Percentiles rank a stretch among this genome's conserved stretches.
Evolutionary conservation across 1,139 yeast genomes (phyloP).

Genomic region (Geotrichum australiense): DNA sequence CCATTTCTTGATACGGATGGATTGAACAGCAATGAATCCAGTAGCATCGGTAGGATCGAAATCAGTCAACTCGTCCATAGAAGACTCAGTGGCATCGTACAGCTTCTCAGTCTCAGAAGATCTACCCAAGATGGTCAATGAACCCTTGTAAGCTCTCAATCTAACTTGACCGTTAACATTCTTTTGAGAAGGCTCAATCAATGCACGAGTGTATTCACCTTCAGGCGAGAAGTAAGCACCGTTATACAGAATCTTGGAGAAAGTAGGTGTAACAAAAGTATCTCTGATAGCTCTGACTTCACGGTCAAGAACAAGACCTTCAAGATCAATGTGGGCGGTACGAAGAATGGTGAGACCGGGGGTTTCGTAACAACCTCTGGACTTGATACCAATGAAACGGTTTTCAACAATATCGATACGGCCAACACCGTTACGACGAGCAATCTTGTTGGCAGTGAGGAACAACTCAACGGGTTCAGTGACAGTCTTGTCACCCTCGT

Average conservation of each 20-base stretch:
- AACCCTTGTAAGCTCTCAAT: conserved; percentile 89
- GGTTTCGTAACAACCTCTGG: conserved; percentile 99
- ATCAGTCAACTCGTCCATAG: conserved; percentile 98
- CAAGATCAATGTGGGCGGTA: conserved; percentile 89
- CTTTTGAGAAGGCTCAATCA: conserved; percentile 89
- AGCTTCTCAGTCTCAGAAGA: conserved; percentile 90
- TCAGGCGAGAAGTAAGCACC: conserved; percentile 98
- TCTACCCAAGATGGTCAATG: conserved; percentile 79
- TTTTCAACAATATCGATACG: conserved; percentile 98
- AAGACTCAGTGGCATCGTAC: conserved; percentile 95
- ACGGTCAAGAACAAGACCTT: conserved; percentile 94
- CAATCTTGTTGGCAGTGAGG: conserved; percentile 86
- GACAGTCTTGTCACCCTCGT: conserved; percentile 53
- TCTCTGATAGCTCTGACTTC: conserved; percentile 97
- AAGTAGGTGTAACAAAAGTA: conserved; percentile 86
- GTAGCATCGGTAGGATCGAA: conserved; percentile 95
- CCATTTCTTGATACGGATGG: conserved; percentile 95
- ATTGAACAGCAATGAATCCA: conserved; percentile 96
- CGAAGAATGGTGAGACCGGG: conserved; percentile 96
- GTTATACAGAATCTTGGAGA: conserved; percentile 86
- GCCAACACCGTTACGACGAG: conserved; percentile 99
- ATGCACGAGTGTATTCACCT: conserved; percentile 89
- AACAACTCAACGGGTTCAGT: conserved; percentile 89
- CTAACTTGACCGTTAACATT: conserved; percentile 96
- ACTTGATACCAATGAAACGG: conserved; percentile 96